These are phyloP conservation scores for Pyrenophora teres DNA, from an alignment of 2,329 filamentous ascomycete species.

Conservation along the genomic window DNA sequence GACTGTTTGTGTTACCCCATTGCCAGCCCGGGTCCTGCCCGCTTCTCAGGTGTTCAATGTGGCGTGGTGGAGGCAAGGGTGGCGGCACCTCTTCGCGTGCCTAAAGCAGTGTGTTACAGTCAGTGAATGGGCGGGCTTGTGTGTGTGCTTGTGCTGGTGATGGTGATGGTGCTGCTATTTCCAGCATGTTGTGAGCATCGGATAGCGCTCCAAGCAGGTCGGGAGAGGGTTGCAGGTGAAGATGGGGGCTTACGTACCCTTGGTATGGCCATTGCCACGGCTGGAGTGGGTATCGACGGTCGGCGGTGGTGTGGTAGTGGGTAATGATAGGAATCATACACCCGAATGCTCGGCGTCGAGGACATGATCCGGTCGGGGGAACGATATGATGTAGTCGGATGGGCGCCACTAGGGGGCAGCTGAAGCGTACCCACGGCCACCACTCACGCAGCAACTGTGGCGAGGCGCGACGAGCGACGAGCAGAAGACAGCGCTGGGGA, in stretches of 20 bases:
- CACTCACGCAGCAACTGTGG: conserved; percentile 35
- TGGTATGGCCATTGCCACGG: conserved; percentile 65
- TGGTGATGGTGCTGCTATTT: no score
- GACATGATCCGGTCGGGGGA: conserved; percentile 35
- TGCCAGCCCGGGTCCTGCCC: conserved; percentile 67
- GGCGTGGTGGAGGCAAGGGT: conserved; percentile 66
- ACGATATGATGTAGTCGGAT: conserved; percentile 24
- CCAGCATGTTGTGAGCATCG: neutral
- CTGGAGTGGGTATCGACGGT: conserved; percentile 46
- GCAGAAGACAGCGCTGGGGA: conserved; percentile 9
- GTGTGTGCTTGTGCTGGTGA: no score
- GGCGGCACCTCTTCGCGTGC: conserved; percentile 62
- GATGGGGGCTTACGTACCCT: conserved; percentile 38
- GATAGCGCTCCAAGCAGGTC: neutral
- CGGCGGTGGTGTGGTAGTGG: conserved; percentile 39
- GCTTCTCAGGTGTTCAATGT: conserved; percentile 61
- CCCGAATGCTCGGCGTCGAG: conserved; percentile 48
- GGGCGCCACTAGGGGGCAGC: conserved; percentile 42
- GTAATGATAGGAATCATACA: conserved; percentile 50
- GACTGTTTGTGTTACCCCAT: conserved; percentile 65
- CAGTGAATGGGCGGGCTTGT: no score
- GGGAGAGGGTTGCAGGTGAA: neutral
- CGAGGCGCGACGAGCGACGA: conserved; percentile 22
- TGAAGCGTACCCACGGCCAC: conserved; percentile 38
- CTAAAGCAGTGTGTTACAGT: conserved; percentile 3